Percentiles rank a stretch among this genome's conserved stretches.
phyloP scores from a whole-genome alignment of 257 asterid species.

The Verbena officinalis region DNA sequence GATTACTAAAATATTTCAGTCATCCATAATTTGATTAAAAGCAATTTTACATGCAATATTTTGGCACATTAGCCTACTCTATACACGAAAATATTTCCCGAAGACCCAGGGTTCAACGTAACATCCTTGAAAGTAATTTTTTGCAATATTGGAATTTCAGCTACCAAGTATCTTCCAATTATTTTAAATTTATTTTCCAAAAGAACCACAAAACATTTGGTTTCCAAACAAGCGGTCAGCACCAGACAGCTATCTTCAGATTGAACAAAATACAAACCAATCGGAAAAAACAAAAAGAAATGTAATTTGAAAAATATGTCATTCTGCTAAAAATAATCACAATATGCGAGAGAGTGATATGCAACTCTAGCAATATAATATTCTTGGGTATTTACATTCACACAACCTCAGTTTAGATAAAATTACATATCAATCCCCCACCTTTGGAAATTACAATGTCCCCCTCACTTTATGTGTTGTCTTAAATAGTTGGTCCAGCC shows the following conservation, averaged over 20 bases:
- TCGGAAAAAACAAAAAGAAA: neutral
- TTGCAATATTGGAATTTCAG: neutral
- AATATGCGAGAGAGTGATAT: slow-evolving; percentile 1
- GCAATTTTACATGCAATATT: neutral
- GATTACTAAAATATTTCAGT: neutral
- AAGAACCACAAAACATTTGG: neutral
- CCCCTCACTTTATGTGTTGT: no score
- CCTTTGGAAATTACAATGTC: no score
- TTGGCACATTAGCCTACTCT: neutral
- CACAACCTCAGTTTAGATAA: no score
- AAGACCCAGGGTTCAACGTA: neutral
- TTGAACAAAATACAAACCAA: neutral
- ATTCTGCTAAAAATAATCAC: neutral
- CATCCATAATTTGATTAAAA: neutral
- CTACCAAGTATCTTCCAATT: neutral
- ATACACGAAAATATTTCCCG: neutral
- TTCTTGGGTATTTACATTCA: no score
- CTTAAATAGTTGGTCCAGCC: no score
- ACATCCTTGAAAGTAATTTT: neutral
- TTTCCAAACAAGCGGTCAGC: neutral
- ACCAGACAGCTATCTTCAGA: neutral
- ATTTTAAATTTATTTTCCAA: neutral
- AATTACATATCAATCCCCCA: no score
- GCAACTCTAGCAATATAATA: neutral
- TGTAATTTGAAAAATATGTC: neutral